Conservation (phyloP, 2,329 filamentous ascomycete species). For the Talaromyces islandicus region DNA sequence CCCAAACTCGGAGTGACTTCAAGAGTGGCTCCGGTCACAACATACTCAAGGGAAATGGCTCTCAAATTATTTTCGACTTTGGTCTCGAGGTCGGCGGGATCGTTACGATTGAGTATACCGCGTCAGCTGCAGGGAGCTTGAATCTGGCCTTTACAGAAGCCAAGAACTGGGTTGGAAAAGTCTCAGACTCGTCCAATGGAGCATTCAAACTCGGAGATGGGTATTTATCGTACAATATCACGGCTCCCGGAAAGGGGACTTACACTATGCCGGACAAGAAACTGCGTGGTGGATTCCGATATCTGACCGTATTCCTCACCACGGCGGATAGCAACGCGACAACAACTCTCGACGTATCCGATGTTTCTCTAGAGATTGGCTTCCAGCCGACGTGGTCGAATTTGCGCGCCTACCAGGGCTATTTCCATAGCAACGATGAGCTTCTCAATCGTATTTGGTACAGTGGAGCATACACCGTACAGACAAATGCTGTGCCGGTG, state of each 20-base stretch:
- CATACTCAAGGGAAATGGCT: conserved; percentile 42
- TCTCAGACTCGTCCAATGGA: conserved; percentile 46
- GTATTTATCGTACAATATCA: conserved; percentile 32
- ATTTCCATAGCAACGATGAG: conserved; percentile 47
- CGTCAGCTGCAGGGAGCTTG: conserved; percentile 31
- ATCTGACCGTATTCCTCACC: conserved; percentile 36
- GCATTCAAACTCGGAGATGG: conserved; percentile 35
- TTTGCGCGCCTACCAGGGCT: conserved; percentile 48
- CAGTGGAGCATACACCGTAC: conserved; percentile 49
- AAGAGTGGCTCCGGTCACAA: conserved; percentile 25
- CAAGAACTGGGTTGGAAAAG: conserved; percentile 43
- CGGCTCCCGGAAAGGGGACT: conserved; percentile 23
- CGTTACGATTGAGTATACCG: conserved; percentile 45
- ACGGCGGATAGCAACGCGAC: conserved; percentile 23
- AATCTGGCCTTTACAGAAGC: conserved; percentile 46
- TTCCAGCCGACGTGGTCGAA: conserved; percentile 50
- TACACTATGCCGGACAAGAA: conserved; percentile 36
- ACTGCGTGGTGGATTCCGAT: conserved; percentile 41
- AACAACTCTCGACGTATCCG: conserved; percentile 25
- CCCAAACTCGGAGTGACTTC: conserved; percentile 19
- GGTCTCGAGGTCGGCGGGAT: conserved; percentile 55
- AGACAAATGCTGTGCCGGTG: conserved; percentile 37
- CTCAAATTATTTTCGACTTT: conserved; percentile 54
- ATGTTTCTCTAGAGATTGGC: conserved; percentile 39
- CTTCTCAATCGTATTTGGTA: conserved; percentile 55